Base-by-base conservation (phyloP, 1,284 basidiomycete genomes). In the Boletellus deceptivus region DNA sequence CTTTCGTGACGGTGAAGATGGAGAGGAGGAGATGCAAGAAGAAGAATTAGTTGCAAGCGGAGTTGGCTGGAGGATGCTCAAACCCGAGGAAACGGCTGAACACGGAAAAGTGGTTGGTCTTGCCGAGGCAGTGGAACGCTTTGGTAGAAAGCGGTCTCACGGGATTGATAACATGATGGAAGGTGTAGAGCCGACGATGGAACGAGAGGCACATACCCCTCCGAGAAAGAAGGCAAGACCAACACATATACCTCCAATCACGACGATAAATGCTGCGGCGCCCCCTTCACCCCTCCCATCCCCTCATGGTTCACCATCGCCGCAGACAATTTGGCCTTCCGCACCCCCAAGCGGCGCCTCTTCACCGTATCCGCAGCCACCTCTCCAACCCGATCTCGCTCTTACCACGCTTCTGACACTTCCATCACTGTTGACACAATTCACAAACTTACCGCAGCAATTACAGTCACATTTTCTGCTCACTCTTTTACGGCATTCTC, bases 381-480 rank as follows among this genome's bases (percentile, higher is more conserved):
- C 90, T 2, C 69, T 91, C 38, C 87, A 91, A 62, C 87, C 90
- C 7, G 89, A 91, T 69, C 67, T 88, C 39, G 77, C 86, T 27
- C 71, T 93, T 29, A 84, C 87, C 16, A 86, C 89, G 0, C 79
- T 94, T 39, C 71, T 93, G 52, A 84, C 91, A 0, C 76, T 94
- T 6, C 91, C 91, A 6, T 79, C 83, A 6, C 74, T 94, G 40
- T 76, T 93, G 16, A 72, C 78, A 6, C 87, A 91, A 58, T 94
- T 90, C 69, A 79, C 79, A 24, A 75, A 69, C 53, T 75, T 93
- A 31, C 89, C 91, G 2, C 74, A 83, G 7, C 75, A 80, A 9
- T 70, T 93, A 25, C 91, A 94, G 72, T 90, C 90, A 1, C 90
- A 93, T 67, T 82, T 93, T 59, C 78, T 94, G 43, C 81, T 93